Evolutionary conservation across 345 rosid species (phyloP).

Genomic region (Hibiscus tridactylites): DNA sequence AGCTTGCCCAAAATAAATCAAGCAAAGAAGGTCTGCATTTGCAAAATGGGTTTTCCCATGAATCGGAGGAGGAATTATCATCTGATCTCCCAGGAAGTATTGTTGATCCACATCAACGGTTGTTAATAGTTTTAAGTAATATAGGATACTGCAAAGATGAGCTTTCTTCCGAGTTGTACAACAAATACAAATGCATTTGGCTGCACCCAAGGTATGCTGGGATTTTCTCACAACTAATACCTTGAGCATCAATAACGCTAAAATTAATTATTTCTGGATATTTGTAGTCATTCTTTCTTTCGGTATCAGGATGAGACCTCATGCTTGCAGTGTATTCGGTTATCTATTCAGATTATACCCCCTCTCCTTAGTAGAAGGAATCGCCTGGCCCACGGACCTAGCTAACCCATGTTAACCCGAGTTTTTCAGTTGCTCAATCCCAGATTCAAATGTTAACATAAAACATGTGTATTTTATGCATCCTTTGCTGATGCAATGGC

Average conservation of each 20-base stretch:
- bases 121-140: slow-evolving; percentile 83
- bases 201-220: slow-evolving; percentile 50
- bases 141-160: slow-evolving; percentile 97
- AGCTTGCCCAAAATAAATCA: slow-evolving; percentile 42
- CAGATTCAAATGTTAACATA: not conserved
- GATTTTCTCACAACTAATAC: not conserved
- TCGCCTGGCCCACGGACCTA: not conserved
- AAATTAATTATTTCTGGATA: not conserved
- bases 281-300: not conserved
- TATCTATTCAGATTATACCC: not conserved
- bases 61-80: slow-evolving; percentile 32
- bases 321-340: not conserved
- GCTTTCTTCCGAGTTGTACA: slow-evolving; percentile 67
- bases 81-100: slow-evolving; percentile 55
- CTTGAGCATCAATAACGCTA: not conserved
- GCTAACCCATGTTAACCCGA: not conserved
- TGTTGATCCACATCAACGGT: slow-evolving; percentile 59
- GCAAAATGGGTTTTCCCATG: slow-evolving; percentile 60
- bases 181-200: slow-evolving; percentile 77
- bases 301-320: not conserved
- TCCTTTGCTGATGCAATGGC: slow-evolving; percentile 13
- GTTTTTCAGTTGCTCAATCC: not conserved
- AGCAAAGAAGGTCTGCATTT: slow-evolving; percentile 37
- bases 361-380: not conserved
- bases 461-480: not conserved